Percentiles rank a stretch among this genome's conserved stretches.
Evolutionary conservation across 2,329 filamentous ascomycete species (phyloP).

Genomic region (Stemphylium beticola): DNA sequence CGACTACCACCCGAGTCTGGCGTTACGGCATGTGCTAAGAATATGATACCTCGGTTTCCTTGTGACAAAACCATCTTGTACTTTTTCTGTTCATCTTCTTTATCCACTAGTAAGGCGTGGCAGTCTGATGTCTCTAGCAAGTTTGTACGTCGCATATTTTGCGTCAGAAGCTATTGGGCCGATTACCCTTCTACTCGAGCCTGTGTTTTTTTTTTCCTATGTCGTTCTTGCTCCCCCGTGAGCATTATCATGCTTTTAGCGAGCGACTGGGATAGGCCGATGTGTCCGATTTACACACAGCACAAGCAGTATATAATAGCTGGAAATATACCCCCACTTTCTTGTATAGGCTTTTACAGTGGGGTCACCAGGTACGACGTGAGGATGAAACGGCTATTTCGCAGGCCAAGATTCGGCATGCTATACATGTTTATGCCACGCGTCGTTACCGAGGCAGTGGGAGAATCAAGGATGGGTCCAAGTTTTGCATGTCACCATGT

Average conservation of each 20-base stretch:
- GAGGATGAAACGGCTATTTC: not conserved
- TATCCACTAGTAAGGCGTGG: not conserved
- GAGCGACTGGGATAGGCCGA: constrained; percentile 15
- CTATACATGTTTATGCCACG: constrained; percentile 25
- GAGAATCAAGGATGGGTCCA: constrained; percentile 2
- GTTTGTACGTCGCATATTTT: not conserved
- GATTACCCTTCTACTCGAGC: not conserved
- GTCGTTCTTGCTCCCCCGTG: constrained; percentile 6
- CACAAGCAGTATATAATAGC: constrained; percentile 29
- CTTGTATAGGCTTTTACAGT: constrained; percentile 5
- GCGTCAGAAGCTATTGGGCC: not conserved
- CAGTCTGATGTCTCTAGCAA: constrained; percentile 1
- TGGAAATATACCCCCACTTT: constrained; percentile 24
- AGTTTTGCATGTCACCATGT: not conserved
- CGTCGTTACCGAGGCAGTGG: constrained; percentile 18
- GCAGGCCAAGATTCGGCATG: not conserved
- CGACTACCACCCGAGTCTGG: constrained; percentile 14
- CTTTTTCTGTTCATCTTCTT: not conserved
- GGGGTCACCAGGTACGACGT: not conserved
- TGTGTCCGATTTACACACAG: constrained; percentile 16
- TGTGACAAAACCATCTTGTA: constrained; percentile 6
- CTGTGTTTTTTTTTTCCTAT: not conserved
- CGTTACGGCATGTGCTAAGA: constrained; percentile 17
- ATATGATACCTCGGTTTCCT: constrained; percentile 22
- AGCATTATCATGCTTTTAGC: constrained; percentile 15